phyloP scores from a whole-genome alignment of 768 basidiomycete genomes.

The Pleurotus cornucopiae region DNA sequence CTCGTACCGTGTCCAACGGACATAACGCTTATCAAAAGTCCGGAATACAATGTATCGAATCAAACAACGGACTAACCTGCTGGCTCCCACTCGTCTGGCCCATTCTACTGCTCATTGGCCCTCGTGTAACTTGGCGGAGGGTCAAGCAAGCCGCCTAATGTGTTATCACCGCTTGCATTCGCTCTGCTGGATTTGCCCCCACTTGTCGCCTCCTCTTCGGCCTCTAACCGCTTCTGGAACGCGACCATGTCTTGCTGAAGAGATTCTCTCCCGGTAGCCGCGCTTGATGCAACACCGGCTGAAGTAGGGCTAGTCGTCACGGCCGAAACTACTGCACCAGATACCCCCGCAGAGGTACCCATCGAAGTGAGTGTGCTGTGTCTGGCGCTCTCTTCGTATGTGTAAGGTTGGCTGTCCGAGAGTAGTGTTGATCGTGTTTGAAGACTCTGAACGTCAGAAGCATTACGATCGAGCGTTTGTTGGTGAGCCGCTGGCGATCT shows the following conservation, averaged over 20 bases:
- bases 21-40: background rate
- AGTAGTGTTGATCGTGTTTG: too few relatives aligned
- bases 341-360: background rate
- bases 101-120: background rate
- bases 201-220: slow-evolving; percentile 1
- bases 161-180: slow-evolving; percentile 7
- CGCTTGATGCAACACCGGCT: background rate
- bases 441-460: too few relatives aligned
- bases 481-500: background rate
- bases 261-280: background rate
- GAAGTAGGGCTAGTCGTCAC: background rate
- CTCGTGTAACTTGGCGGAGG: slow-evolving; percentile 12
- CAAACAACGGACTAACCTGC: background rate
- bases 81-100: too few relatives aligned
- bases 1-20: background rate
- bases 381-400: background rate
- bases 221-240: slow-evolving; percentile 10
- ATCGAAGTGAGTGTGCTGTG: background rate
- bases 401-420: background rate
- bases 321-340: background rate
- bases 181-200: slow-evolving; percentile 6
- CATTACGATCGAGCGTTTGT: too few relatives aligned
- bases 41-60: background rate
- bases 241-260: slow-evolving; percentile 1
- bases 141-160: slow-evolving; percentile 8